A percentile compares a stretch with the other conserved stretches of the same genome.
Evolutionary conservation across 805 yeast genomes (phyloP).

Genomic region (Starmerella tilneyi): DNA sequence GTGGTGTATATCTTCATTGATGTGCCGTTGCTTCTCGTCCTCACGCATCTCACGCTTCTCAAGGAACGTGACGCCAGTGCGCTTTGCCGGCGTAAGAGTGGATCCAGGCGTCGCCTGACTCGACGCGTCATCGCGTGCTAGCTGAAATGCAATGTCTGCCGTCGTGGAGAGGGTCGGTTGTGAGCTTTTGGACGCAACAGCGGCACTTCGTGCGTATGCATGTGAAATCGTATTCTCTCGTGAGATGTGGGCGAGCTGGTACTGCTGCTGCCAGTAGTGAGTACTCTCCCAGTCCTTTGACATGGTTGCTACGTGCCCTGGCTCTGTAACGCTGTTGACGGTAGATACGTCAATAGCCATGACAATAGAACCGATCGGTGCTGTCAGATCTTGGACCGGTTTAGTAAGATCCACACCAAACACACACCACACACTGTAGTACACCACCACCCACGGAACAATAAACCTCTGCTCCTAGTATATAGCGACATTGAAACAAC

Average conservation of each 20-base stretch:
- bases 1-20: constrained; percentile 37
- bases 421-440: no score
- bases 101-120: constrained; percentile 29
- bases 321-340: constrained; percentile 3
- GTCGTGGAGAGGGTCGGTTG: constrained; percentile 29
- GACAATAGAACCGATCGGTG: neutral
- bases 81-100: constrained; percentile 19
- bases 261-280: constrained; percentile 66
- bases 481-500: neutral
- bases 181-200: constrained; percentile 39
- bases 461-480: neutral
- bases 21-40: constrained; percentile 34
- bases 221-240: constrained; percentile 62
- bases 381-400: neutral
- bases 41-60: constrained; percentile 32
- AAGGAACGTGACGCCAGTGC: constrained; percentile 13
- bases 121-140: constrained; percentile 26
- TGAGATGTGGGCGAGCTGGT: constrained; percentile 59
- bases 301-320: constrained; percentile 4
- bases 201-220: constrained; percentile 75
- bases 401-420: neutral
- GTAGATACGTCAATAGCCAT: constrained; percentile 14
- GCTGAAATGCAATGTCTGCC: constrained; percentile 34
- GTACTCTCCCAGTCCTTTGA: constrained; percentile 18
- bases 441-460: neutral